Conservation (phyloP, 2,329 filamentous ascomycete genomes). For the Furcasterigmium furcatum region DNA sequence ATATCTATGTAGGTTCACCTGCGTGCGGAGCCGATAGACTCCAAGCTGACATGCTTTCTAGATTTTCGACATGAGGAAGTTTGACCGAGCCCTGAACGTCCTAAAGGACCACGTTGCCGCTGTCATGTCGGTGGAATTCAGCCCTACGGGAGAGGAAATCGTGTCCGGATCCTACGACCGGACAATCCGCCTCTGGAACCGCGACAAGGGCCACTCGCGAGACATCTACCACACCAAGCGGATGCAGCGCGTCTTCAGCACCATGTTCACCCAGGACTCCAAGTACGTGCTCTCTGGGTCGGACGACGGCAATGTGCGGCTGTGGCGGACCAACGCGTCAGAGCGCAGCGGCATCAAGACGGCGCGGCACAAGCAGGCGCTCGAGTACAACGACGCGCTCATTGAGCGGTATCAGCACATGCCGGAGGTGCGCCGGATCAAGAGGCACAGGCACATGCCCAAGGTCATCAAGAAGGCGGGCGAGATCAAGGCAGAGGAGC, state of each 20-base stretch:
- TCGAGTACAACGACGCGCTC: constrained; percentile 88
- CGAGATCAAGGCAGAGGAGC: constrained; percentile 89
- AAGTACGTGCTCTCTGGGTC: constrained; percentile 88
- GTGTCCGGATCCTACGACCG: constrained; percentile 85
- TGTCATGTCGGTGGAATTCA: constrained; percentile 96
- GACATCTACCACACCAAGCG: constrained; percentile 97
- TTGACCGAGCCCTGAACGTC: constrained; percentile 83
- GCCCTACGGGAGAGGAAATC: constrained; percentile 89
- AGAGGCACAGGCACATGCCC: constrained; percentile 85
- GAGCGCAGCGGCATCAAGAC: constrained; percentile 82
- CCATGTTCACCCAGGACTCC: constrained; percentile 81
- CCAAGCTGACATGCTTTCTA: constrained; percentile 1
- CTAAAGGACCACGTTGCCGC: constrained; percentile 86
- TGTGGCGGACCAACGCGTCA: constrained; percentile 89
- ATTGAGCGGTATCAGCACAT: constrained; percentile 86
- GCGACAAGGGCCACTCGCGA: constrained; percentile 76
- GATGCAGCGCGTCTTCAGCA: constrained; percentile 91
- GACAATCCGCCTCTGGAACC: constrained; percentile 81
- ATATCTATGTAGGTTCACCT: constrained; percentile 46
- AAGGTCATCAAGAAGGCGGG: constrained; percentile 93
- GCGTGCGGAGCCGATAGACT: not conserved
- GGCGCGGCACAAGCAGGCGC: constrained; percentile 76
- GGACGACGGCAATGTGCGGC: constrained; percentile 82
- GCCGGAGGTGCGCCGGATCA: constrained; percentile 91
- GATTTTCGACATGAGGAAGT: constrained; percentile 91